phyloP scores from a whole-genome alignment of 2,329 filamentous ascomycete genomes.

The Colletotrichum orbiculare region DNA sequence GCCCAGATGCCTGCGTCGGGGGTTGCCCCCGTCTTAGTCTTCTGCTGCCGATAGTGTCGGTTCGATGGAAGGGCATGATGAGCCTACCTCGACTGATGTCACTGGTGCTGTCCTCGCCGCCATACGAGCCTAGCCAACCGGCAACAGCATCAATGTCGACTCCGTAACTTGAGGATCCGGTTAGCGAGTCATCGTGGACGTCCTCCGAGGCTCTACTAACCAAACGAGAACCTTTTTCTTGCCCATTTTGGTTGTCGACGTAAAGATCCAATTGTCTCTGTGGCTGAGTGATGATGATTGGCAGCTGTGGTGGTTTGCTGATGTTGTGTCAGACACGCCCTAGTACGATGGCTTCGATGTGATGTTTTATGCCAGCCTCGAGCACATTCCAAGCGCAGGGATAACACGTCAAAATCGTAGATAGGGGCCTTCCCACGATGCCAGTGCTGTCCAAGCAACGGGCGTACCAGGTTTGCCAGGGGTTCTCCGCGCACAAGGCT shows the following conservation, averaged over 20 bases:
- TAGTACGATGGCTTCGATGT: not conserved
- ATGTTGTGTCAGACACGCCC: not conserved
- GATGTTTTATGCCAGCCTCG: conserved; percentile 3
- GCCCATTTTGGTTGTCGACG: conserved; percentile 34
- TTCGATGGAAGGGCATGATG: not conserved
- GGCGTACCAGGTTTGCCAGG: no score
- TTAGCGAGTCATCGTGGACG: not conserved
- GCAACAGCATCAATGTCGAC: conserved; percentile 81
- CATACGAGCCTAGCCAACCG: conserved; percentile 81
- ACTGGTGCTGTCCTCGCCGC: conserved; percentile 76
- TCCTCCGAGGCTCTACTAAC: conserved; percentile 14
- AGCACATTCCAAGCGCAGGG: no score
- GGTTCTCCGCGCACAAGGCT: no score
- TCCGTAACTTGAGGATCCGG: conserved; percentile 60
- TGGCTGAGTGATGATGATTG: not conserved
- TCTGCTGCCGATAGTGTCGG: not conserved
- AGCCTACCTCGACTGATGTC: conserved; percentile 75
- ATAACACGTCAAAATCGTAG: no score
- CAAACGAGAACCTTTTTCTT: conserved; percentile 43
- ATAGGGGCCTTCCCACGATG: no score
- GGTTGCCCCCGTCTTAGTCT: not conserved
- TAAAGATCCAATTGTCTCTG: no score
- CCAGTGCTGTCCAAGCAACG: no score
- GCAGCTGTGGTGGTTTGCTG: not conserved
- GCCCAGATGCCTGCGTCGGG: conserved; percentile 67